Evolutionary conservation across 805 yeast genomes (phyloP), one percentile per base, ranked within the genome.

Genomic region (Nakazawaea anatomiae): DNA sequence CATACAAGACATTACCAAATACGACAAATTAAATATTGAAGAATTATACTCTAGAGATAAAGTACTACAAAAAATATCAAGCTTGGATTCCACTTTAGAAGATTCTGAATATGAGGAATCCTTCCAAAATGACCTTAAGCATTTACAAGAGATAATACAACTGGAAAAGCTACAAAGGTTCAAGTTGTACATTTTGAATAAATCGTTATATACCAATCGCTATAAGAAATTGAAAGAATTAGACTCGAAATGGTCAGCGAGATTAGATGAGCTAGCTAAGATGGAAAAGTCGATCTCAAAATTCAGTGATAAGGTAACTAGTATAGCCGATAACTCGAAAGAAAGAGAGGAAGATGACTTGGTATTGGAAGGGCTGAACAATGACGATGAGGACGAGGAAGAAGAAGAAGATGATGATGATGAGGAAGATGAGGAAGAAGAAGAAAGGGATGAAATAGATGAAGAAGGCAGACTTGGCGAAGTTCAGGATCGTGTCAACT

Each of bases 361-460:
- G 39, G 29, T 49, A 7, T 44, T 49, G 27, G 41, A 8, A n/a
- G 52, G 52, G 7, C 44, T 46, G 42, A 35, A 42, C 6, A 42
- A 50, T 29, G 25, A 30, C 14, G 52, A 46, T 9, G 50, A 36
- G 10, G 46, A 45, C 1, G 31, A 36, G 9, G 52, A 50, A 5
- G 52, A 50, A 14, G 50, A 36, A 18, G 50, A 42, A 10, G 47
- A 41, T 3, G 66, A 56, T 8, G 63, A 56, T 7, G 69, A 57
- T 9, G 68, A 58, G 4, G 65, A 57, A 3, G 61, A n/a, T 7
- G 47, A 27, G 1, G 46, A 14, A 12, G 43, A 4, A 9, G 52
- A 41, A 40, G 65, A 53, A 27, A 54, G 41, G 43, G 61, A 58
- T 48, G 53, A 57, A 4, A 52, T 58, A 4, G 59, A 59, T 58